phyloP scores from a whole-genome alignment of 176 grass and related monocot genomes.

The Aegilops speltoides region DNA sequence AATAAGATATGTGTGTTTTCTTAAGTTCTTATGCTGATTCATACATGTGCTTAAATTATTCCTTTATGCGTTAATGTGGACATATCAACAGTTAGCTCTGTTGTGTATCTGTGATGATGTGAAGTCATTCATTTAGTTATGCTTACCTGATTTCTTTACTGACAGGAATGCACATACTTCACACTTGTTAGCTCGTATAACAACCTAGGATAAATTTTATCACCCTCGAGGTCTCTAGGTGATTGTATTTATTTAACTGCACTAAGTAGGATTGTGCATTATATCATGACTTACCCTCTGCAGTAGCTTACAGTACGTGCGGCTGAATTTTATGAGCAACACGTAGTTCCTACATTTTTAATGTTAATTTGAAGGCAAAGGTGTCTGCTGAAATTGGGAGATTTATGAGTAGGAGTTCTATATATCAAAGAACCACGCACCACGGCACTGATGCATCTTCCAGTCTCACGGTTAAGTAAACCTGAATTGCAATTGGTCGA shows the following conservation, averaged over 20 bases:
- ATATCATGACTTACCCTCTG: neutral
- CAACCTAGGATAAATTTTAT: neutral
- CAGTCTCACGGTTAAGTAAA: neutral
- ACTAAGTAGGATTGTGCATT: neutral
- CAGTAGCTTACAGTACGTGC: neutral
- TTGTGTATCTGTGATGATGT: neutral
- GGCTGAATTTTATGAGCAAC: neutral
- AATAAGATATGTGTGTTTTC: no score
- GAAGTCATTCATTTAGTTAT: neutral
- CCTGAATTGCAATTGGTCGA: slow-evolving; percentile 9
- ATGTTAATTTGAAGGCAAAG: slow-evolving; percentile 37
- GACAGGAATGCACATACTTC: neutral
- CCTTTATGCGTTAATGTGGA: neutral
- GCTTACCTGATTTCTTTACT: neutral
- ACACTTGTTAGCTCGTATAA: neutral
- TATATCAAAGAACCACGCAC: neutral
- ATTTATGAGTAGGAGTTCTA: slow-evolving; percentile 40
- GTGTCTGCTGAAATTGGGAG: slow-evolving; percentile 47
- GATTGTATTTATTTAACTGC: neutral
- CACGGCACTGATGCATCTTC: slow-evolving; percentile 3
- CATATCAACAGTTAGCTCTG: neutral
- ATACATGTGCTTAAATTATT: neutral
- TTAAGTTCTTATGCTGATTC: neutral
- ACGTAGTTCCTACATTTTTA: neutral
- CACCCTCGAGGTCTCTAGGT: neutral